Conservation (phyloP, 805 yeast genomes). For the Lipomyces spencermartinsiae region DNA sequence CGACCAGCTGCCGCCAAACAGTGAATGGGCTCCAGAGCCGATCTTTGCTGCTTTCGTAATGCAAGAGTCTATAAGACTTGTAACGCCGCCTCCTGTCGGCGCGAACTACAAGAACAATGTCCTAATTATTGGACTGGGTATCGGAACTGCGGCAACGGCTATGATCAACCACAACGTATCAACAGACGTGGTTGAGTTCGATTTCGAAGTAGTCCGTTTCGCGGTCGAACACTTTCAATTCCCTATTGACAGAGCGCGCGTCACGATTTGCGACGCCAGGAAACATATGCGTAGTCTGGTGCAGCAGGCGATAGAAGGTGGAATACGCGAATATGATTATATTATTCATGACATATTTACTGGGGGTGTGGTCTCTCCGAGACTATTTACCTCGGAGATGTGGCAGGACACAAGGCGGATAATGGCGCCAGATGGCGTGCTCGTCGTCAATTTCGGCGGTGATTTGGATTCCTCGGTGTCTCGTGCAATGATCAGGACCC, state of each 20-base stretch:
- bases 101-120: background rate
- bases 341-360: conserved; percentile 36
- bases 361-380: conserved; percentile 32
- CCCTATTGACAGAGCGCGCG: conserved; percentile 19
- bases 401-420: conserved; percentile 27
- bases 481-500: conserved; percentile 23
- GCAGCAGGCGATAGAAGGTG: conserved; percentile 13
- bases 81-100: conserved; percentile 26
- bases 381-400: conserved; percentile 29
- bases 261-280: conserved; percentile 24
- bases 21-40: conserved; percentile 29
- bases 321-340: conserved; percentile 27
- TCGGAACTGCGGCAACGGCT: conserved; percentile 32
- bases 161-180: conserved; percentile 22
- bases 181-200: conserved; percentile 31
- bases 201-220: conserved; percentile 24
- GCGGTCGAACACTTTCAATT: conserved; percentile 30
- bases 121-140: conserved; percentile 34
- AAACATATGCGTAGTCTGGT: conserved; percentile 16
- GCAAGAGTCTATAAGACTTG: conserved; percentile 34
- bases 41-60: conserved; percentile 32
- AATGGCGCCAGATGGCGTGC: conserved; percentile 32
- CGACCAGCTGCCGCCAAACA: conserved; percentile 1
- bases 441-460: conserved; percentile 36
- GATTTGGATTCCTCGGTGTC: conserved; percentile 14